A percentile compares a stretch with the other conserved stretches of the same genome.
Conservation (phyloP, 495 filamentous ascomycete genomes). For the Podospora comata region DNA sequence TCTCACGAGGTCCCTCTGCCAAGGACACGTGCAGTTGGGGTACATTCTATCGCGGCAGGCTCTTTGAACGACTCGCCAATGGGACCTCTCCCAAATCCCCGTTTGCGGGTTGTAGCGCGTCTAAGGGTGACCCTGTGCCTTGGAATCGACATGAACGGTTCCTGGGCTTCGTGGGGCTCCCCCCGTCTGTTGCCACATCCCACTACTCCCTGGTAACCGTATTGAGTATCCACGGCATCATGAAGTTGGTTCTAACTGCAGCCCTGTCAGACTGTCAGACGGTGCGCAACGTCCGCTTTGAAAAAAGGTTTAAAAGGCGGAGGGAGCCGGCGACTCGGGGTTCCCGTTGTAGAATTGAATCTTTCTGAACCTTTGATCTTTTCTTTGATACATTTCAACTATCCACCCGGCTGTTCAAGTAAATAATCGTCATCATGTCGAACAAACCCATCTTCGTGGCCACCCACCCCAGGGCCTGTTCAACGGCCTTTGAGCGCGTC, state of each 20-base stretch:
- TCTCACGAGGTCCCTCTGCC: constrained; percentile 1
- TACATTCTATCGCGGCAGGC: neutral
- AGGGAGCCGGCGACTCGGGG: neutral
- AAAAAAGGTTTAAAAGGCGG: neutral
- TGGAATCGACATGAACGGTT: neutral
- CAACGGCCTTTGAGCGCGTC: constrained; percentile 93
- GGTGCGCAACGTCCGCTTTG: neutral
- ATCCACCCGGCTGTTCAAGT: neutral
- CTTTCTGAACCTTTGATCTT: neutral
- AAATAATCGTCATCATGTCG: constrained; percentile 50
- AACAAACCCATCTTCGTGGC: constrained; percentile 84
- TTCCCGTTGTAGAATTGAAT: neutral
- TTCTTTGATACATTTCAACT: neutral
- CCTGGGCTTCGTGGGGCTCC: neutral
- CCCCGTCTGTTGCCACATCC: neutral
- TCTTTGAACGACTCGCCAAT: neutral
- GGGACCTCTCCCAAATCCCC: neutral
- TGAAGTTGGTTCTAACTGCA: neutral
- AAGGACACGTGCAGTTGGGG: neutral
- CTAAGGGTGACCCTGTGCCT: neutral
- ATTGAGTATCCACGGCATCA: neutral
- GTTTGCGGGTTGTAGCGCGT: neutral
- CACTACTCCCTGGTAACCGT: constrained; percentile 1
- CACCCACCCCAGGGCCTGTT: constrained; percentile 90
- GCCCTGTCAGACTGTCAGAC: neutral